Evolutionary conservation across 2,329 filamentous ascomycete genomes (phyloP).

Genomic region (Alternaria alternata): DNA sequence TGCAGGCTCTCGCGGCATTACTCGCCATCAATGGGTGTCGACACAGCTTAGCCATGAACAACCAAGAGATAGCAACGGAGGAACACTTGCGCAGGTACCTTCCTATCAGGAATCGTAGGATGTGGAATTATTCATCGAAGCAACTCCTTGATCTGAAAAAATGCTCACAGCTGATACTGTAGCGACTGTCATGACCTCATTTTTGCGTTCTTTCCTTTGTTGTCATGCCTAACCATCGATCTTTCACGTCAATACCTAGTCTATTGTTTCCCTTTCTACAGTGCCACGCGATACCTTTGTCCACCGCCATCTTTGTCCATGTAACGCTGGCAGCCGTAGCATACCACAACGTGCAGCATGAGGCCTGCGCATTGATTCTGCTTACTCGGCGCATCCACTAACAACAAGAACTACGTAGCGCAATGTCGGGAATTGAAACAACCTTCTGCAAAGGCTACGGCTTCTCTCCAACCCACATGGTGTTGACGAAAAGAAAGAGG

Average conservation of each 20-base stretch:
- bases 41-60: not conserved
- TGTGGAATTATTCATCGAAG: not conserved
- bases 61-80: not conserved
- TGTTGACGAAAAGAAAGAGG: not conserved
- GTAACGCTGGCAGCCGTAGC: not conserved
- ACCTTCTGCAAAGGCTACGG: not conserved
- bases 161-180: not conserved
- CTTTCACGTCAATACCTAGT: not conserved
- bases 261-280: not conserved
- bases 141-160: not conserved
- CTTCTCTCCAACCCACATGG: not conserved
- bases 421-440: not conserved
- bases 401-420: not conserved
- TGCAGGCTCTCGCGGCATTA: not conserved
- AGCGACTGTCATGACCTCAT: not conserved
- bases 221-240: not conserved
- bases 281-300: not conserved
- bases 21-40: not conserved
- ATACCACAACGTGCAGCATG: not conserved
- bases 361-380: not conserved
- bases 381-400: not conserved
- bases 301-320: not conserved
- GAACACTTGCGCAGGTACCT: not conserved
- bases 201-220: not conserved
- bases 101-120: not conserved